Conservation (phyloP, 768 basidiomycete genomes). For the Gyrodon lividus region DNA sequence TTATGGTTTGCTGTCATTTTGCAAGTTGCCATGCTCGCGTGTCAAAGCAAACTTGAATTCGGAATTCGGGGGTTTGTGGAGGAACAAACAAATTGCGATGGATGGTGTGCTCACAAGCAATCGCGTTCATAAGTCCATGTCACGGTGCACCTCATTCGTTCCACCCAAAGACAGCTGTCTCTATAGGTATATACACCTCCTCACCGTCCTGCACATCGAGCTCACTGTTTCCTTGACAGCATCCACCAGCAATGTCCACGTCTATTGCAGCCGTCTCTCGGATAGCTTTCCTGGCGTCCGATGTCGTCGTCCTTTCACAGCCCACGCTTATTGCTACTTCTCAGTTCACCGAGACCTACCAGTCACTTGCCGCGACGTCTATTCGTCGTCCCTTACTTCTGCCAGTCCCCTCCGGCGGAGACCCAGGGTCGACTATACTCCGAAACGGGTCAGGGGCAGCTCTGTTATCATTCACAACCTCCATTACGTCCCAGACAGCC, state of each 20-base stretch:
- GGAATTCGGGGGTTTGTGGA: slow-evolving; percentile 10
- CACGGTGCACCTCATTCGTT: neutral
- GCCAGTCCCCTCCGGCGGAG: slow-evolving; percentile 60
- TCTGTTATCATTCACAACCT: slow-evolving; percentile 61
- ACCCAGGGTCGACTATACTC: slow-evolving; percentile 58
- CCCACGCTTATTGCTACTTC: slow-evolving; percentile 42
- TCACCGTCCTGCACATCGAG: neutral
- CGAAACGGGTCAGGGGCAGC: slow-evolving; percentile 38
- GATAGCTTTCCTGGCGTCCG: slow-evolving; percentile 70
- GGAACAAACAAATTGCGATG: slow-evolving; percentile 16
- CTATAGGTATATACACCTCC: slow-evolving; percentile 5
- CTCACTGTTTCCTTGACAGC: slow-evolving; percentile 3
- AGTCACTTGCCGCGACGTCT: slow-evolving; percentile 33
- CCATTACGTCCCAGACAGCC: slow-evolving; percentile 49
- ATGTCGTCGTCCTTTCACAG: slow-evolving; percentile 59
- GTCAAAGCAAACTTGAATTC: slow-evolving; percentile 18
- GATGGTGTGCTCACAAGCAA: slow-evolving; percentile 25
- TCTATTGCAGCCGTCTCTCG: slow-evolving; percentile 51
- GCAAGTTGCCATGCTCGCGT: no score
- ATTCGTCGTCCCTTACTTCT: slow-evolving; percentile 43
- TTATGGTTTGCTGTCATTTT: no score
- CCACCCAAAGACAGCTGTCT: neutral
- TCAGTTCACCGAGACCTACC: slow-evolving; percentile 33
- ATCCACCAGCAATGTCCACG: slow-evolving; percentile 21
- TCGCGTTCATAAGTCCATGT: slow-evolving; percentile 2